These are phyloP conservation scores for Yarrowia hollandica DNA, from an alignment of 805 yeast genomes.

Conservation along the genomic window DNA sequence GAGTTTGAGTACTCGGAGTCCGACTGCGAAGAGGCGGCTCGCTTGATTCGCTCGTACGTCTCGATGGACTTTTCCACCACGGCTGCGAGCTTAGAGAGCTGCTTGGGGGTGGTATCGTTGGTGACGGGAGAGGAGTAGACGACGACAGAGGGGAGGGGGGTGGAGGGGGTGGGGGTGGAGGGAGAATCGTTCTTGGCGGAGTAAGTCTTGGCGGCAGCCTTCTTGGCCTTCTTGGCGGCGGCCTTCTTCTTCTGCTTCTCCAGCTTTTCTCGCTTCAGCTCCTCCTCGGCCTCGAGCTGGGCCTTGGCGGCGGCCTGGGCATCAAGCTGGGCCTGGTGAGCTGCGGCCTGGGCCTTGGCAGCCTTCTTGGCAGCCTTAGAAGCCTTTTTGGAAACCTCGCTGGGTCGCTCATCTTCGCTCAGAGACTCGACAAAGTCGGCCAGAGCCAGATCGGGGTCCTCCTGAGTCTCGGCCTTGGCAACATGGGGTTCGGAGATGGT, in stretches of 20 bases:
- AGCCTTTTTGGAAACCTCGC: background rate
- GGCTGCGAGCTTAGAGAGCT: background rate
- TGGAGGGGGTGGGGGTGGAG: background rate
- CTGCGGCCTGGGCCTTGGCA: slow-evolving; percentile 4
- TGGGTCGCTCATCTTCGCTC: background rate
- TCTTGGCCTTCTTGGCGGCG: background rate
- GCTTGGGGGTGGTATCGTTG: background rate
- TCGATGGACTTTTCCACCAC: slow-evolving; percentile 8
- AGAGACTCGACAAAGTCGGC: slow-evolving; percentile 22
- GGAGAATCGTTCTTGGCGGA: background rate
- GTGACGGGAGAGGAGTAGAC: slow-evolving; percentile 25
- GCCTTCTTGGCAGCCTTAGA: slow-evolving; percentile 2
- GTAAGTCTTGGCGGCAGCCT: background rate
- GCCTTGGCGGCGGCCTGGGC: background rate
- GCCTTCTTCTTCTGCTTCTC: background rate
- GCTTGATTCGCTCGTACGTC: slow-evolving; percentile 25
- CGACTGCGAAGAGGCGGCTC: slow-evolving; percentile 2
- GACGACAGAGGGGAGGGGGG: slow-evolving; percentile 17
- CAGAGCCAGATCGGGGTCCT: slow-evolving; percentile 15
- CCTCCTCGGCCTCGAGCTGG: background rate
- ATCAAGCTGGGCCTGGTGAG: slow-evolving; percentile 3
- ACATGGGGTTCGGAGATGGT: slow-evolving; percentile 17
- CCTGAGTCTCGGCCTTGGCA: background rate
- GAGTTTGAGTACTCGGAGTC: slow-evolving; percentile 32
- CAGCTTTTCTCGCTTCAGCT: background rate